Percentiles rank a stretch among this genome's conserved stretches.
Evolutionary conservation across 2,329 filamentous ascomycete genomes (phyloP).

Genomic region (Rosellinia necatrix): DNA sequence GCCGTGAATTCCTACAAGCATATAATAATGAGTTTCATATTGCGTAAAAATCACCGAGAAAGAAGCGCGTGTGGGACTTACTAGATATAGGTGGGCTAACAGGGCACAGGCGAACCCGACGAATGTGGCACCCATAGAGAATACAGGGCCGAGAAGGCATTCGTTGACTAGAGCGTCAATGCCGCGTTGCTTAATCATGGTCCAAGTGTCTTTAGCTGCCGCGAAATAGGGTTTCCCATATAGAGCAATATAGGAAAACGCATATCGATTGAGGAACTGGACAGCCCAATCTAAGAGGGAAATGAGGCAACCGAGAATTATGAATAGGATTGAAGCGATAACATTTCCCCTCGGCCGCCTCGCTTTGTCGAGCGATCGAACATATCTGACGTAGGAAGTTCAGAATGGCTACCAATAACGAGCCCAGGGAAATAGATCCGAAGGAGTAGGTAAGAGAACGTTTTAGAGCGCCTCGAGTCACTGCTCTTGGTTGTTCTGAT

Average conservation of each 20-base stretch:
- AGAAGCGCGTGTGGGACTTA: constrained; percentile 69
- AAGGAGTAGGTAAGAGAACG: constrained; percentile 89
- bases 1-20: constrained; percentile 33
- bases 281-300: constrained; percentile 82
- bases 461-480: constrained; percentile 81
- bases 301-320: constrained; percentile 77
- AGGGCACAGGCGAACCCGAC: constrained; percentile 83
- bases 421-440: constrained; percentile 86
- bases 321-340: constrained; percentile 67
- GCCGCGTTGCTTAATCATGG: constrained; percentile 85
- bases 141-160: constrained; percentile 75
- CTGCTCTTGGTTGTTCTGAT: constrained; percentile 71
- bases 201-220: constrained; percentile 89
- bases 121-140: constrained; percentile 64
- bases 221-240: constrained; percentile 89
- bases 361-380: constrained; percentile 73
- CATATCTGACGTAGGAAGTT: constrained; percentile 82
- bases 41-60: background rate
- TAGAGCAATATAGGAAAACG: constrained; percentile 89
- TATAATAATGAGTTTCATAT: constrained; percentile 5
- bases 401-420: constrained; percentile 83
- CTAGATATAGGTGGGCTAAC: constrained; percentile 86
- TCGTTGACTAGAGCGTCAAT: constrained; percentile 90
- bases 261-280: constrained; percentile 88
- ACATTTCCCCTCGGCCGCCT: constrained; percentile 71